Evolutionary conservation across 2,329 filamentous ascomycete genomes (phyloP).

Genomic region (Colletotrichum lini): DNA sequence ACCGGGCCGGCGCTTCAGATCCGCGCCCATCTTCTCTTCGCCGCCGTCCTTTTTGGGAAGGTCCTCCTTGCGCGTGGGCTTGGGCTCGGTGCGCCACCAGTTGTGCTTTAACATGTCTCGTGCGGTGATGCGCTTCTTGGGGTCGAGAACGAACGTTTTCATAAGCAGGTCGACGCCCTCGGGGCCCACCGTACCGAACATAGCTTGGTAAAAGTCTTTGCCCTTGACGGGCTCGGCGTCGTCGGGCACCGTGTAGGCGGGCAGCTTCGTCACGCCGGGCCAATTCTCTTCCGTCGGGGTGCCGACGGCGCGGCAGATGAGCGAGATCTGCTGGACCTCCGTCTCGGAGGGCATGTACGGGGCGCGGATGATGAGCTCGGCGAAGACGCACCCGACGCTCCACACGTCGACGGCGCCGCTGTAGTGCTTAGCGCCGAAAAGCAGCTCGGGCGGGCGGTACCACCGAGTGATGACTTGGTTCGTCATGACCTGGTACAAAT

Average conservation of each 20-base stretch:
- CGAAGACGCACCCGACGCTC: conserved; percentile 94
- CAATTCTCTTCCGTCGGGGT: conserved; percentile 95
- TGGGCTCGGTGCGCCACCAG: conserved; percentile 89
- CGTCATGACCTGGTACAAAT: conserved; percentile 92
- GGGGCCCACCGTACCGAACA: conserved; percentile 85
- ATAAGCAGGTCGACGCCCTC: conserved; percentile 91
- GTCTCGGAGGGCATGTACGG: conserved; percentile 88
- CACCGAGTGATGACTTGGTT: conserved; percentile 95
- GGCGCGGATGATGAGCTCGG: conserved; percentile 86
- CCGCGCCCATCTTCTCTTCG: conserved; percentile 82
- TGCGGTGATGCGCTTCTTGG: conserved; percentile 85
- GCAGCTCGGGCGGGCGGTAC: conserved; percentile 94
- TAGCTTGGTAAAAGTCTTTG: conserved; percentile 79
- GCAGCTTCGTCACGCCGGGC: conserved; percentile 88
- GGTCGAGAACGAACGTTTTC: conserved; percentile 87
- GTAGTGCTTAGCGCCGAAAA: conserved; percentile 93
- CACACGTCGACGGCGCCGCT: conserved; percentile 93
- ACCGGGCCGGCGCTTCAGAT: conserved; percentile 83
- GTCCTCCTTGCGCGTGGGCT: conserved; percentile 85
- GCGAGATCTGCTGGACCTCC: conserved; percentile 87
- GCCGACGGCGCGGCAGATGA: conserved; percentile 88
- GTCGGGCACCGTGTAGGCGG: conserved; percentile 82
- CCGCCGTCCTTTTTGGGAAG: conserved; percentile 84
- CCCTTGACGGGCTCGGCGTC: conserved; percentile 73
- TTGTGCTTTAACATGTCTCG: conserved; percentile 82